Base-by-base conservation (phyloP, 768 basidiomycete genomes). In the Boletellus ananiceps region DNA sequence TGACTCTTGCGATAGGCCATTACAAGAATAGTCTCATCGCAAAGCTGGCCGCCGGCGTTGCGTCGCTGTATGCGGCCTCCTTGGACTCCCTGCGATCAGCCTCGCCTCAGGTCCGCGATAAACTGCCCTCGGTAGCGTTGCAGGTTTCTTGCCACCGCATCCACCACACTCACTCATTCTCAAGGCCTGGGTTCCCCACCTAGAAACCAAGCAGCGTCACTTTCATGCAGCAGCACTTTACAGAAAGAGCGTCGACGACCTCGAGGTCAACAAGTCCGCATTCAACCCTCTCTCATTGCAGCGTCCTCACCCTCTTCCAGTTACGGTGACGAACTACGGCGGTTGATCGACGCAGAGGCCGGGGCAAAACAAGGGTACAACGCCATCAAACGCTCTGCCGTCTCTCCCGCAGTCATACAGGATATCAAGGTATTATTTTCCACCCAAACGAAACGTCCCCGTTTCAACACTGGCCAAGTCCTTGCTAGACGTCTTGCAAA, bases 171-270 rank as follows among this genome's bases (percentile, higher is more conserved):
- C 39, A 66, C 27, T 19, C 16, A 36, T 23, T 25, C 25, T 21
- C 40, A 52, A 67, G 93, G 75, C 80, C 32, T 94, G 92, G 89
- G 56, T 84, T 1, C 66, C 83, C 2, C 92, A 95, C 65, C 71
- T 96, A 1, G 83, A 88, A 58, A 80, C 87, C 16, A 99, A 99
- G 66, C 69, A 73, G 34, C 70, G 77, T 40, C 95, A 99, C 68
- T 99, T 99, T 61, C 75, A 77, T 39, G 92, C 93, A 3, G 95
- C 91, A 5, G 81, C 95, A 5, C 88, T 92, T 60, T 92, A 86
- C 60, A 77, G 95, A 39, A 86, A 93, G 67, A 87, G 88, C 62
- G 74, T 90, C 46, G 94, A 95, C 39, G 94, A 97, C 59, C 77
- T 88, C 18, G 92, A 85, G 64, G 77, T 78, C 29, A 83, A 79